phyloP scores from a whole-genome alignment of 257 asterid species.

The Ajuga chamaepitys region DNA sequence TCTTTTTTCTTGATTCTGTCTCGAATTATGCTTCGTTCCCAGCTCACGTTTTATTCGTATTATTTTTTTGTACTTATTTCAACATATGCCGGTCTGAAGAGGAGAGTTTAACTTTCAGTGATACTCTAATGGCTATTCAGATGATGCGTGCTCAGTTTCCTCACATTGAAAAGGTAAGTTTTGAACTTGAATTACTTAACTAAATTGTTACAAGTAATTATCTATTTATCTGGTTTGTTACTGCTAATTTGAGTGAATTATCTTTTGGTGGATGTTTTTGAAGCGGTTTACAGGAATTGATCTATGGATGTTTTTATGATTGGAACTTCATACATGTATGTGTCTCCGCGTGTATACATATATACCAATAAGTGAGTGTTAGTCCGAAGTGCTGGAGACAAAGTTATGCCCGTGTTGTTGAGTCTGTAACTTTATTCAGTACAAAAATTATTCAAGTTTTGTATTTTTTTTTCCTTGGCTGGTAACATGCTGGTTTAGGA shows the following conservation, averaged over 20 bases:
- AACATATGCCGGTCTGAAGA: conserved; percentile 29
- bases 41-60: neutral
- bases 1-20: neutral
- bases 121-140: conserved; percentile 79
- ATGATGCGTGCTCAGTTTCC: conserved; percentile 98
- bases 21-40: neutral
- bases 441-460: neutral
- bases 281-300: neutral
- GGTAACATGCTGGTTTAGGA: neutral
- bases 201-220: neutral
- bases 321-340: neutral
- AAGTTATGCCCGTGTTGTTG: neutral
- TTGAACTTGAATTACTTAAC: neutral
- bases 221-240: conserved; percentile 1
- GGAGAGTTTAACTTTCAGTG: conserved; percentile 62
- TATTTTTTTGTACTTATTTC: neutral
- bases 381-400: neutral
- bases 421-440: neutral
- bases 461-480: neutral
- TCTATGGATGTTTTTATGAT: neutral
- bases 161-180: conserved; percentile 48
- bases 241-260: neutral
- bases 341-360: too few relatives aligned
- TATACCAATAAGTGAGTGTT: neutral
- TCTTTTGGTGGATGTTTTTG: neutral